A percentile compares a stretch with the other conserved stretches of the same genome.
phyloP scores from a whole-genome alignment of 345 rosid genomes.

The Tarenaya hassleriana region DNA sequence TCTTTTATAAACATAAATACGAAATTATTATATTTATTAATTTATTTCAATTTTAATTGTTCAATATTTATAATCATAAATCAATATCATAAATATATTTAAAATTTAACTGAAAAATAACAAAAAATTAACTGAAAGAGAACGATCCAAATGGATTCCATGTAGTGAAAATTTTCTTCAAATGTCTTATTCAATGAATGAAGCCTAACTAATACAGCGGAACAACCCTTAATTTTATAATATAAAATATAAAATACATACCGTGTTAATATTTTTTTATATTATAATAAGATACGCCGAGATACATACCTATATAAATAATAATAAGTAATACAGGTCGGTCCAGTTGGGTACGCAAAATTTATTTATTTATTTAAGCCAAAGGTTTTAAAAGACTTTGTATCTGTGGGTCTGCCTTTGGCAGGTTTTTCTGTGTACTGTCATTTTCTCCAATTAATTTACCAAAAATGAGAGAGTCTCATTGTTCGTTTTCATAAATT shows the following conservation, averaged over 20 bases:
- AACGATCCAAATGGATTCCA: slow-evolving; percentile 8
- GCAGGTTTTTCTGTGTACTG: neutral
- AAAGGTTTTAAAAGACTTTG: slow-evolving; percentile 1
- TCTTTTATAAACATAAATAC: too few relatives aligned
- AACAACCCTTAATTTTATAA: slow-evolving; percentile 27
- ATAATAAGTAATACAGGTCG: slow-evolving; percentile 16
- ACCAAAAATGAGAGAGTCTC: too few relatives aligned
- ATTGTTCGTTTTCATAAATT: too few relatives aligned
- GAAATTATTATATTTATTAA: too few relatives aligned
- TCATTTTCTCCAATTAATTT: too few relatives aligned
- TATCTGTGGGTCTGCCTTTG: slow-evolving; percentile 13
- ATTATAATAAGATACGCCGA: slow-evolving; percentile 7
- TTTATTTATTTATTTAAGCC: slow-evolving; percentile 1
- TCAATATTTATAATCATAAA: too few relatives aligned
- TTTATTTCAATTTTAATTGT: too few relatives aligned
- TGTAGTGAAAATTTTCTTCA: slow-evolving; percentile 16
- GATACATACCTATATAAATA: slow-evolving; percentile 5
- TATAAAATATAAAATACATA: slow-evolving; percentile 9
- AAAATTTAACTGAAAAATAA: too few relatives aligned
- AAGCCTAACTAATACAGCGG: slow-evolving; percentile 23
- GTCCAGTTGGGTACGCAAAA: slow-evolving; percentile 30
- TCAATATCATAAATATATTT: too few relatives aligned
- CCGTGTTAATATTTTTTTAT: neutral
- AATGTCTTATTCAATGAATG: slow-evolving; percentile 25
- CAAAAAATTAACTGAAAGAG: neutral